Percentiles rank a stretch among this genome's conserved stretches.
Evolutionary conservation across 495 filamentous ascomycete species (phyloP).

Genomic region (Hypoxylon rickii): DNA sequence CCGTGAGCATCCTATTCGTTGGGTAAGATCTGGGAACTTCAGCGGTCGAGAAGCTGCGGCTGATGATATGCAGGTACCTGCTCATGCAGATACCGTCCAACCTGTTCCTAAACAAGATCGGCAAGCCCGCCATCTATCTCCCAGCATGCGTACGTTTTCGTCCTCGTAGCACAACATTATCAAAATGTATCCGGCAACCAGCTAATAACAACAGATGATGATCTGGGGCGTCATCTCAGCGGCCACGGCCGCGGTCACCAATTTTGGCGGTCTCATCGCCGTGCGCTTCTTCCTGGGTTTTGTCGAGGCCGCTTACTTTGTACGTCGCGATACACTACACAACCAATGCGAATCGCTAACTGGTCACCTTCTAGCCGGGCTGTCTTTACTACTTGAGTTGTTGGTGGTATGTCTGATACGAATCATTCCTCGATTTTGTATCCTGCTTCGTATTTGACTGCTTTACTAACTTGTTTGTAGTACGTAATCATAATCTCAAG

Average conservation of each 20-base stretch:
- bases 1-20: constrained; percentile 72
- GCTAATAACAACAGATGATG: constrained; percentile 54
- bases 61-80: constrained; percentile 48
- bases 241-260: constrained; percentile 63
- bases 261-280: constrained; percentile 64
- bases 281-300: constrained; percentile 76
- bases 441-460: too few species aligned
- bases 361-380: constrained; percentile 44
- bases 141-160: constrained; percentile 51
- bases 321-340: constrained; percentile 16
- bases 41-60: neutral
- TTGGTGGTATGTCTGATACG: constrained; percentile 57
- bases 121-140: constrained; percentile 67
- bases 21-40: constrained; percentile 55
- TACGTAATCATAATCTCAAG: constrained; percentile 39
- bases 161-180: neutral
- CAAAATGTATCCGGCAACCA: constrained; percentile 29
- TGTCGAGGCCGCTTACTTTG: constrained; percentile 57
- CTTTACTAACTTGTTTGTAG: constrained; percentile 28
- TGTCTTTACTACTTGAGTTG: constrained; percentile 60
- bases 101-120: constrained; percentile 60
- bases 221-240: constrained; percentile 76
- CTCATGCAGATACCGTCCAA: constrained; percentile 67
- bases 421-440: constrained; percentile 41
- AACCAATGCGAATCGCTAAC: neutral